Evolutionary conservation across 2,329 filamentous ascomycete species (phyloP), one percentile per base, ranked within the genome.

Genomic region (Ilyonectria robusta): DNA sequence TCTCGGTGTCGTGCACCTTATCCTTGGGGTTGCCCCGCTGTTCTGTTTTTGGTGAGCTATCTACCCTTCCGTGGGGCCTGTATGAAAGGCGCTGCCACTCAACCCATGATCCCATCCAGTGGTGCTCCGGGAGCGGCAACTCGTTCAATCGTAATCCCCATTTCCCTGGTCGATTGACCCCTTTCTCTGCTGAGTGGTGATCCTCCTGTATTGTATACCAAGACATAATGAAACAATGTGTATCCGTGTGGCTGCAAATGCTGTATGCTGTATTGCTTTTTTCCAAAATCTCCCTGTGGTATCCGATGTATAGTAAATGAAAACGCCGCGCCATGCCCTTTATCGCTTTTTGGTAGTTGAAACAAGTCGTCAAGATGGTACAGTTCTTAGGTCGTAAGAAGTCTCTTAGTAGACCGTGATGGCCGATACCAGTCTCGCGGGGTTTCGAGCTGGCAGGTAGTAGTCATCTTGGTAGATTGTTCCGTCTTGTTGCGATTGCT

Each of bases 401-500:
- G 8, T 58, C 56, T 64, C 53, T 70, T 84, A 90, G 80, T 88
- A 89, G 72, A 88, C 86, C 71, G 86, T 85, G 81, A 89, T 88
- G 76, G 86, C 80, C 60, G 87, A 84, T 68, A 88, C 83, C 70
- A 89, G 74, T 69, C 86, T 81, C 67, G 83, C 79, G 23, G 86
- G 81, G 73, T 84, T 87, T 73, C 85, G 83, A 48, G 84, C 79
- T 69, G 86, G 84, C 71, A 88, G 78, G 79, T 88, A 89, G 80
- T 84, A 88, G 66, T 84, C 84, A 66, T 87, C 84, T 65, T 83
- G 82, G 79, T 86, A 88, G 77, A 86, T 80, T 80, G 82, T 78
- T 63, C 83, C 79, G 70, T 82, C 76, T 75, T 82, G 76, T 76
- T 82, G 81, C 64, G 79, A 76, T 75, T 80, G 77, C 76, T 81